These are phyloP conservation scores for Cordyceps cateniannulata DNA, from an alignment of 2,329 filamentous ascomycete species.

Conservation along the genomic window DNA sequence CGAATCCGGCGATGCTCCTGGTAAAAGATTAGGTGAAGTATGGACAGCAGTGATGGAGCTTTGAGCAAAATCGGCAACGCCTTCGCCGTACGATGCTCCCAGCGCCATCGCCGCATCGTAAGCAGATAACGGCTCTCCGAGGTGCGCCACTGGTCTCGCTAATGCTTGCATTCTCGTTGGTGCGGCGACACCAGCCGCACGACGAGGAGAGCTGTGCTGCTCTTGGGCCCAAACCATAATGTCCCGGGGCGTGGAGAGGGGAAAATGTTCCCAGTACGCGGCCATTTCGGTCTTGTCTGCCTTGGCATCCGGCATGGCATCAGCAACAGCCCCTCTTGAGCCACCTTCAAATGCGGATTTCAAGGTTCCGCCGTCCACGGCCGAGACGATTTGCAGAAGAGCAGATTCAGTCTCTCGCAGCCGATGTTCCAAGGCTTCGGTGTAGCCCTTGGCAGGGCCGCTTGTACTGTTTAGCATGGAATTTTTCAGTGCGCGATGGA, in stretches of 20 bases:
- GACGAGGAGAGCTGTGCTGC: neutral
- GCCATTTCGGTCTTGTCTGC: slow-evolving; percentile 7
- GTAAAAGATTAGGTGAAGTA: neutral
- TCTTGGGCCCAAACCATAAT: slow-evolving; percentile 1
- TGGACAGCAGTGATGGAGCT: neutral
- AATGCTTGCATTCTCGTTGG: neutral
- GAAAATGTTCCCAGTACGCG: slow-evolving; percentile 9
- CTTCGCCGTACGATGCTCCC: neutral
- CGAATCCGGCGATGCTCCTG: neutral
- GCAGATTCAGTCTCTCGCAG: slow-evolving; percentile 34
- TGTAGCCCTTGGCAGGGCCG: slow-evolving; percentile 40
- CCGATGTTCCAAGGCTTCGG: slow-evolving; percentile 35
- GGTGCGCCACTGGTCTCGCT: neutral
- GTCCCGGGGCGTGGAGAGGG: neutral
- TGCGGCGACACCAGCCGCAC: neutral
- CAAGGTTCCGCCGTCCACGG: neutral
- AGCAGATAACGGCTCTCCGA: neutral
- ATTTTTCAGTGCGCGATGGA: neutral
- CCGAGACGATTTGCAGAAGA: slow-evolving; percentile 25
- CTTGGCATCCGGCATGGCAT: neutral
- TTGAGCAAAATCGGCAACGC: neutral
- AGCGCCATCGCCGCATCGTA: neutral
- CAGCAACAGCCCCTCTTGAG: neutral
- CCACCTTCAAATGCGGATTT: slow-evolving; percentile 9
- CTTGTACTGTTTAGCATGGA: slow-evolving; percentile 19